A percentile compares a stretch with the other conserved stretches of the same genome.
phyloP scores from a whole-genome alignment of 2,329 filamentous ascomycete species.

The Dryadomyces quercus-mongolicae region DNA sequence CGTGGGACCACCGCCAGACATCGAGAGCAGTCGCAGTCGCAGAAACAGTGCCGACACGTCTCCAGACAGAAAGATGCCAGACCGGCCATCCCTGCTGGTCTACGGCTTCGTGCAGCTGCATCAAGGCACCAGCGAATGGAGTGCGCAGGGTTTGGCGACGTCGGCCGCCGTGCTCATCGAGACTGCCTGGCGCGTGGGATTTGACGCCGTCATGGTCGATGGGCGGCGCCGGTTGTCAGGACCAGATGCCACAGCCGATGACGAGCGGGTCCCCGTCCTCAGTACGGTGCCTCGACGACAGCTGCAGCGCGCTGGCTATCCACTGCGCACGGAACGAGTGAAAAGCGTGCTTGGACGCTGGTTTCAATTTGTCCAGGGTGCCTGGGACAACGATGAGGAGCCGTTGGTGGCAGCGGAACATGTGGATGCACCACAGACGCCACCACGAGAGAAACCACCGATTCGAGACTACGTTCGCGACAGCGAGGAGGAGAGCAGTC shows the following conservation, averaged over 20 bases:
- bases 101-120: slow-evolving; percentile 57
- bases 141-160: slow-evolving; percentile 56
- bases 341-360: slow-evolving; percentile 49
- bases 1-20: slow-evolving; percentile 24
- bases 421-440: not conserved
- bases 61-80: too few species aligned
- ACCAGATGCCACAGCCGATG: too few species aligned
- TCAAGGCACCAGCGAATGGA: slow-evolving; percentile 59
- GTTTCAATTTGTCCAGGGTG: slow-evolving; percentile 40
- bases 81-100: slow-evolving; percentile 39
- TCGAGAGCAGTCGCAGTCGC: slow-evolving; percentile 6
- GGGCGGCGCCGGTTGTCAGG: not conserved
- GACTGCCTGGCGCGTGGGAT: slow-evolving; percentile 33
- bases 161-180: slow-evolving; percentile 54
- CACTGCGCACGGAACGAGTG: slow-evolving; percentile 18
- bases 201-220: slow-evolving; percentile 29
- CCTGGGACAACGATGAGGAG: not conserved
- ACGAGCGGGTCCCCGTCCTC: slow-evolving; percentile 25
- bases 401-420: not conserved
- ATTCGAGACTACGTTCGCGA: slow-evolving; percentile 7
- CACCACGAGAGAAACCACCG: not conserved
- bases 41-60: not conserved
- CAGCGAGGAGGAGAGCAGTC: slow-evolving; percentile 10
- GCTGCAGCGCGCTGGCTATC: slow-evolving; percentile 10
- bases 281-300: slow-evolving; percentile 25